These are phyloP conservation scores for Panaeolus cyanescens DNA, from an alignment of 768 basidiomycete species.

Conservation along the genomic window DNA sequence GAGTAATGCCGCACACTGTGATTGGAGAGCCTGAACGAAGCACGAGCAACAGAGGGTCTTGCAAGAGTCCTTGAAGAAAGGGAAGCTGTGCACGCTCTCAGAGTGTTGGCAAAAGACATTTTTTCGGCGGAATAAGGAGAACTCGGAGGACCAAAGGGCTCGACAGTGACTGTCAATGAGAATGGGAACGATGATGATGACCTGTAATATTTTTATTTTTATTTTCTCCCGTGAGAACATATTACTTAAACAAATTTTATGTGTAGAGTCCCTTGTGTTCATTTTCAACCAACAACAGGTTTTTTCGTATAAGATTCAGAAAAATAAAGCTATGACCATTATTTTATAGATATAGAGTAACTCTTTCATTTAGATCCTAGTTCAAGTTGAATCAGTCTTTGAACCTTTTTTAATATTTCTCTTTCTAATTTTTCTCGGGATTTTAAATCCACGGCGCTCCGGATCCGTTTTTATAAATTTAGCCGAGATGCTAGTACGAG, in stretches of 20 bases:
- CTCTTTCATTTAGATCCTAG: not conserved
- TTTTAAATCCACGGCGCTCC: conserved; percentile 5
- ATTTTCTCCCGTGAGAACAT: not conserved
- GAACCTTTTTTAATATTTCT: not conserved
- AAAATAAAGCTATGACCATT: not conserved
- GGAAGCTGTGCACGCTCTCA: conserved; percentile 64
- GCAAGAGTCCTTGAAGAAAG: conserved; percentile 45
- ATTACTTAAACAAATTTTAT: not conserved
- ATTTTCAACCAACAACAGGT: no score
- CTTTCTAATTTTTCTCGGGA: not conserved
- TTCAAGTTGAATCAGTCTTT: not conserved
- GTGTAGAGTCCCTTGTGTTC: not conserved
- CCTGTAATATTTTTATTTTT: not conserved
- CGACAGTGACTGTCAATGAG: conserved; percentile 2
- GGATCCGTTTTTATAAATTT: conserved; percentile 14
- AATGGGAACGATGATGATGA: not conserved
- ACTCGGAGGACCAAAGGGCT: not conserved
- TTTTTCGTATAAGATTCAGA: no score
- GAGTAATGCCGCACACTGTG: conserved; percentile 56
- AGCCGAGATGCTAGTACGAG: conserved; percentile 14
- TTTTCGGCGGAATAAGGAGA: conserved; percentile 15
- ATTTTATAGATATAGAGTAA: no score
- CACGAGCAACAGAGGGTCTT: conserved; percentile 37
- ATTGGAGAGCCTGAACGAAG: conserved; percentile 25
- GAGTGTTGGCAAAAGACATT: conserved; percentile 54